These are phyloP conservation scores for Didymosphaeria variabile DNA, from an alignment of 2,329 filamentous ascomycete genomes.

Conservation along the genomic window DNA sequence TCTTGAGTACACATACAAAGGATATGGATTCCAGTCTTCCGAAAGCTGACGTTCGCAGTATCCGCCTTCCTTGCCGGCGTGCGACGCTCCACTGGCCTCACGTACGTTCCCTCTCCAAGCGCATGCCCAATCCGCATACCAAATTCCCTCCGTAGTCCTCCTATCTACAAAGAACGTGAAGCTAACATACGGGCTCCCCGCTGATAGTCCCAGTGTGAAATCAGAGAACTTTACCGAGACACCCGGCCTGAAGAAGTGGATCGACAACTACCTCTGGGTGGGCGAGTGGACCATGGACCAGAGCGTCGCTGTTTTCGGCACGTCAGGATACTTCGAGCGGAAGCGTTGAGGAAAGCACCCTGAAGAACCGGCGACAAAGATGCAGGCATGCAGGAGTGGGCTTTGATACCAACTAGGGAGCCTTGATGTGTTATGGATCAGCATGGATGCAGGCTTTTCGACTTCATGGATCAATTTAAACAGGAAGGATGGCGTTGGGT, in stretches of 20 bases:
- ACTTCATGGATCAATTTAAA: neutral
- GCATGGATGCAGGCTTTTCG: neutral
- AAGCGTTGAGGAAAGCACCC: constrained; percentile 64
- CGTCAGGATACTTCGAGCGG: constrained; percentile 90
- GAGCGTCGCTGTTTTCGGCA: constrained; percentile 88
- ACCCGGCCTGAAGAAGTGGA: constrained; percentile 85
- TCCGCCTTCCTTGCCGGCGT: constrained; percentile 97
- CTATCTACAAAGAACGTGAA: constrained; percentile 7
- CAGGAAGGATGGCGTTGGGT: constrained; percentile 7
- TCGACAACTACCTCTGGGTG: constrained; percentile 91
- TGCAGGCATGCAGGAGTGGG: neutral
- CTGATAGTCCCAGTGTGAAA: constrained; percentile 78
- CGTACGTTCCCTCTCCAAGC: constrained; percentile 69
- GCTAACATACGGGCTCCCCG: constrained; percentile 57
- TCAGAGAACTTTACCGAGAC: constrained; percentile 85
- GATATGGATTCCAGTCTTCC: constrained; percentile 13
- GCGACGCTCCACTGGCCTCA: constrained; percentile 95
- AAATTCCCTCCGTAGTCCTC: neutral
- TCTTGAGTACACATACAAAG: constrained; percentile 75
- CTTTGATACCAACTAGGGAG: neutral
- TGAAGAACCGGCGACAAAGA: neutral
- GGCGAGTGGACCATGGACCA: constrained; percentile 99
- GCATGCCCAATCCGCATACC: constrained; percentile 15
- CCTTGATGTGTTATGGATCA: neutral
- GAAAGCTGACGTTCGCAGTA: constrained; percentile 63